Percentiles rank a stretch among this genome's conserved stretches.
Evolutionary conservation across 495 filamentous ascomycete genomes (phyloP).

Genomic region (Neurospora cerealis): DNA sequence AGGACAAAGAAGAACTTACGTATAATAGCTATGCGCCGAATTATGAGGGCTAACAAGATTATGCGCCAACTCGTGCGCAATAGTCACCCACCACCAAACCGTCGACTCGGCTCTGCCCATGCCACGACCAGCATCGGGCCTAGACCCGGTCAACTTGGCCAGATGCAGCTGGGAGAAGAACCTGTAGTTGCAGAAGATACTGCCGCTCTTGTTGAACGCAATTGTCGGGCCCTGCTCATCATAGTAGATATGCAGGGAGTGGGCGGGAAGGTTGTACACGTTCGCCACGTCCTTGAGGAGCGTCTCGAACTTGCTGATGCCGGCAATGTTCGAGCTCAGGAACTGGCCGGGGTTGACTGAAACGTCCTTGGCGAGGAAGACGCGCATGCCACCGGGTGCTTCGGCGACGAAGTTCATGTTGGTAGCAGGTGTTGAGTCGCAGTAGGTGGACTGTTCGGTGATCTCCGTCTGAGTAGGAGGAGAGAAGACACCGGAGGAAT

Average conservation of each 20-base stretch:
- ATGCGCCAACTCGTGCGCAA: constrained; percentile 91
- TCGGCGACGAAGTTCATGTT: constrained; percentile 69
- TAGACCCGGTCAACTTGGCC: constrained; percentile 14
- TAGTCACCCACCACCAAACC: constrained; percentile 84
- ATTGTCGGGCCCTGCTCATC: constrained; percentile 72
- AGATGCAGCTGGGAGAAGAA: constrained; percentile 77
- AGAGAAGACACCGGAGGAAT: constrained; percentile 58
- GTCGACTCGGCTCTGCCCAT: constrained; percentile 52
- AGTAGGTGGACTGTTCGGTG: constrained; percentile 81
- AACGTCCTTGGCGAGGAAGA: constrained; percentile 55
- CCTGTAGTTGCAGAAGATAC: constrained; percentile 86
- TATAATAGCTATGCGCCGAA: constrained; percentile 78
- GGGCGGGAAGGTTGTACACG: constrained; percentile 55
- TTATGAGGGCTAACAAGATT: constrained; percentile 76
- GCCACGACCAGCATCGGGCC: neutral
- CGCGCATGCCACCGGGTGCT: constrained; percentile 56
- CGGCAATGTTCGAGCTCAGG: constrained; percentile 47
- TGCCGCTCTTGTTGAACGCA: constrained; percentile 81
- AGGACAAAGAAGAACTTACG: constrained; percentile 35
- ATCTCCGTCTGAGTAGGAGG: constrained; percentile 62
- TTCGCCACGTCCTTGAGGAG: constrained; percentile 59
- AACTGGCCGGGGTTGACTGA: constrained; percentile 43
- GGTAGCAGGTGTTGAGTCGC: constrained; percentile 69
- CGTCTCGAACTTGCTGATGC: constrained; percentile 60
- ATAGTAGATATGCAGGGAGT: constrained; percentile 74